Evolutionary conservation across 805 yeast genomes (phyloP), one percentile per base, ranked within the genome.

Genomic region (Lachancea cidri): DNA sequence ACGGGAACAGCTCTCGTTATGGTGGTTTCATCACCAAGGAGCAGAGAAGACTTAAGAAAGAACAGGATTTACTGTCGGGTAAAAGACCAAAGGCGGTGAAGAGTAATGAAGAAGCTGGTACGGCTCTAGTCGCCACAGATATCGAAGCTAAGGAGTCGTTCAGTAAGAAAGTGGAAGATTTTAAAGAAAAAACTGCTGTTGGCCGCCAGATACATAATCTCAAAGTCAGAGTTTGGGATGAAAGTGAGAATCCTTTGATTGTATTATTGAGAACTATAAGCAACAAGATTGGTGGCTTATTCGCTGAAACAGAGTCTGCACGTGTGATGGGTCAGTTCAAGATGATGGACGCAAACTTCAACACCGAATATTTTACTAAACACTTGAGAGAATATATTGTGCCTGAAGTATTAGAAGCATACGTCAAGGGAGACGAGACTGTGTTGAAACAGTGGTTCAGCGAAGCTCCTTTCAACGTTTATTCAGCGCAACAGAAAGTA

Each of bases 301-400:
- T 89, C 58, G 93, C 93, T 31, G 99, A 93, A 68, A 93, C 98
- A 29, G 99, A 93, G 69, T 80, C 86, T 49, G 97, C 96, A 17
- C 83, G 83, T 64, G 98, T 89, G n/a, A 72, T 85, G 48, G 80
- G 83, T 52, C 79, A 82, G 58, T 86, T 93, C 70, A 84, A 79
- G 67, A 76, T 79, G 60, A 81, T 91, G 76, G 99, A 93, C 66
- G 96, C 98, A 39, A 71, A 77, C 30, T 93, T 93, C 72, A 80
- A 79, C 48, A 73, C 77, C 53, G 91, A 86, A 45, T 77, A 74
- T 44, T 89, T 93, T 70, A 75, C 82, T 48, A 79, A 74, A 52
- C 89, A 91, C 44, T 73, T 91, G 57, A 83, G 98, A 63, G 91
- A 87, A 57, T 93, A 81, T 66, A 86, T 93, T 48, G 79, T 93